Conservation (phyloP, 345 rosid species). For the Acer saccharum region DNA sequence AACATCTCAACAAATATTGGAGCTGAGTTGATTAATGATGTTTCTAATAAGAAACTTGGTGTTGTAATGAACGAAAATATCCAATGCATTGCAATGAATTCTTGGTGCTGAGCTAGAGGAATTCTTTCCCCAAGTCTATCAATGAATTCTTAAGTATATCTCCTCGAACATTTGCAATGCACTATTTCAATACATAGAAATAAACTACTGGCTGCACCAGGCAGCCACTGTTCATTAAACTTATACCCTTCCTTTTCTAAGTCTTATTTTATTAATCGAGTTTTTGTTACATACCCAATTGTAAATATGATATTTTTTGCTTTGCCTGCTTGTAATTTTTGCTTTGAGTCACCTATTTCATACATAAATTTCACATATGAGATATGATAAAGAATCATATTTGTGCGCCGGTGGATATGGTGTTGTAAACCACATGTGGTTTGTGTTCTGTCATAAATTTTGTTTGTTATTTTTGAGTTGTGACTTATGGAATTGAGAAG, state of each 20-base stretch:
- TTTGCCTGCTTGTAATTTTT: neutral
- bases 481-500: neutral
- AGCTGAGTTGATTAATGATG: constrained; percentile 29
- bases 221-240: neutral
- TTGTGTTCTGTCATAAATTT: neutral
- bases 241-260: no score
- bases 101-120: constrained; percentile 69
- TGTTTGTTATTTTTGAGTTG: no score
- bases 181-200: neutral
- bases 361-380: neutral
- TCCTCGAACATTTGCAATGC: neutral
- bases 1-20: constrained; percentile 37
- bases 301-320: neutral
- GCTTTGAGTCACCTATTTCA: neutral
- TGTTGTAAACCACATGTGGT: no score
- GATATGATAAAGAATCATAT: neutral
- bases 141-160: neutral
- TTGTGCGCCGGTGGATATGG: no score
- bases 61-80: constrained; percentile 50
- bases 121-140: constrained; percentile 44
- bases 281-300: neutral
- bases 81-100: no score
- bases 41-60: constrained; percentile 56
- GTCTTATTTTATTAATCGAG: neutral
- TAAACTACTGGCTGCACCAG: neutral